These are phyloP conservation scores for Holtermannia corniformis DNA, from an alignment of 768 basidiomycete species.

Conservation along the genomic window DNA sequence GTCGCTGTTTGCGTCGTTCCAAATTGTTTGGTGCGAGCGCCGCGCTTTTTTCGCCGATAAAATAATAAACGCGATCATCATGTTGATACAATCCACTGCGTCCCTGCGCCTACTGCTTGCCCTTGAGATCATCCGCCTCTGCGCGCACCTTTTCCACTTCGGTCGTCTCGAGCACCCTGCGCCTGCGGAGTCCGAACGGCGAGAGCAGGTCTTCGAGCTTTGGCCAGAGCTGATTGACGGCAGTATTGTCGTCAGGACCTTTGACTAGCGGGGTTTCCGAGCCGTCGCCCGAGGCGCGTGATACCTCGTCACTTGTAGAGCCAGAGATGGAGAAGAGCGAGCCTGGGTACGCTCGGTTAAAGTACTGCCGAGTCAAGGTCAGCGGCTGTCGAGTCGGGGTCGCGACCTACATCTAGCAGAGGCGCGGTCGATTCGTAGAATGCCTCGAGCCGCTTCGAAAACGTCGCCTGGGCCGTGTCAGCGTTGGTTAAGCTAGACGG, in stretches of 20 bases:
- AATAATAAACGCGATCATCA: too few relatives aligned
- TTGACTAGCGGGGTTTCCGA: neutral
- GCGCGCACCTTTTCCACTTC: constrained; percentile 20
- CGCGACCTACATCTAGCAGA: constrained; percentile 30
- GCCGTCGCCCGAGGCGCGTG: constrained; percentile 17
- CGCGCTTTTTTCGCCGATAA: too few relatives aligned
- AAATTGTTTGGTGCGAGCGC: too few relatives aligned
- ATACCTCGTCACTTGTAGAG: constrained; percentile 42
- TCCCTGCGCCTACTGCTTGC: neutral
- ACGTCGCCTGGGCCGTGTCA: constrained; percentile 29
- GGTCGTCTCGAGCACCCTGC: neutral
- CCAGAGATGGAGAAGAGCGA: constrained; percentile 37
- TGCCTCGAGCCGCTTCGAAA: constrained; percentile 38
- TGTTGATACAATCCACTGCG: too few relatives aligned
- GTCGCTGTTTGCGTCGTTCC: too few relatives aligned
- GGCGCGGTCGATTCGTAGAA: constrained; percentile 42
- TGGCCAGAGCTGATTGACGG: constrained; percentile 41
- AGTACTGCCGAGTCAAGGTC: constrained; percentile 23
- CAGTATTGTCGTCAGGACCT: constrained; percentile 5
- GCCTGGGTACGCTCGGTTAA: constrained; percentile 32
- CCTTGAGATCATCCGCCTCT: constrained; percentile 37
- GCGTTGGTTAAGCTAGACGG: neutral
- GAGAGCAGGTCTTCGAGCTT: constrained; percentile 35
- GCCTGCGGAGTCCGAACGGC: constrained; percentile 26
- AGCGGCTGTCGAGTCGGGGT: neutral